Conservation (phyloP, 2,329 filamentous ascomycete genomes). For the Aaosphaeria arxii region DNA sequence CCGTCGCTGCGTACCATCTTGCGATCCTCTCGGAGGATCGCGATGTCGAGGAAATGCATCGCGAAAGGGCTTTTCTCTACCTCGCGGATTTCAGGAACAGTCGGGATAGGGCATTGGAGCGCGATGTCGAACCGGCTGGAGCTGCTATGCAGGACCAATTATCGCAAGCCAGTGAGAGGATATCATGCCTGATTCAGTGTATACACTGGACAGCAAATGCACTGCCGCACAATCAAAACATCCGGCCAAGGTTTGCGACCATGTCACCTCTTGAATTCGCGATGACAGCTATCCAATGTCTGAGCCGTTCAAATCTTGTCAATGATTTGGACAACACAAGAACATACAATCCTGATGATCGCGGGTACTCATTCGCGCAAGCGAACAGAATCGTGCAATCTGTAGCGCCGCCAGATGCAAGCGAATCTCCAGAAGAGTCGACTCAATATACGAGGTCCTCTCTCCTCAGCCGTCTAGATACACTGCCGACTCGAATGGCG, state of each 20-base stretch:
- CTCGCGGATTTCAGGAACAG: constrained; percentile 7
- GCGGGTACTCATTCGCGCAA: constrained; percentile 4
- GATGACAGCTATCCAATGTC: constrained; percentile 5
- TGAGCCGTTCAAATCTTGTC: constrained; percentile 2
- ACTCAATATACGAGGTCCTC: not conserved
- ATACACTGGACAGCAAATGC: not conserved
- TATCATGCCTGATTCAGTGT: not conserved
- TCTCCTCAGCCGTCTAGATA: constrained; percentile 9
- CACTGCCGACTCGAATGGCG: constrained; percentile 14
- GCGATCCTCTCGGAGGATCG: constrained; percentile 7
- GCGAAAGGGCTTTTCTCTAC: constrained; percentile 3
- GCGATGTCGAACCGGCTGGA: not conserved
- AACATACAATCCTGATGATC: not conserved
- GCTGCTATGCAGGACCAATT: not conserved
- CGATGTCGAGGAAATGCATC: constrained; percentile 1
- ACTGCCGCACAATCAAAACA: not conserved
- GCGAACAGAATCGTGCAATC: constrained; percentile 4
- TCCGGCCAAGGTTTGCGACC: not conserved
- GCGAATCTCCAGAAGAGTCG: not conserved
- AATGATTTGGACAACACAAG: not conserved
- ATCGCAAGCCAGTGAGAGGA: not conserved
- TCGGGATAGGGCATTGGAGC: not conserved
- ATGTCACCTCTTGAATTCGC: not conserved
- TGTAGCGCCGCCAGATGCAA: not conserved
- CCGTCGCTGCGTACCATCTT: constrained; percentile 19